Evolutionary conservation across 2,329 filamentous ascomycete genomes (phyloP).

Genomic region (Phialocephala subalpina): DNA sequence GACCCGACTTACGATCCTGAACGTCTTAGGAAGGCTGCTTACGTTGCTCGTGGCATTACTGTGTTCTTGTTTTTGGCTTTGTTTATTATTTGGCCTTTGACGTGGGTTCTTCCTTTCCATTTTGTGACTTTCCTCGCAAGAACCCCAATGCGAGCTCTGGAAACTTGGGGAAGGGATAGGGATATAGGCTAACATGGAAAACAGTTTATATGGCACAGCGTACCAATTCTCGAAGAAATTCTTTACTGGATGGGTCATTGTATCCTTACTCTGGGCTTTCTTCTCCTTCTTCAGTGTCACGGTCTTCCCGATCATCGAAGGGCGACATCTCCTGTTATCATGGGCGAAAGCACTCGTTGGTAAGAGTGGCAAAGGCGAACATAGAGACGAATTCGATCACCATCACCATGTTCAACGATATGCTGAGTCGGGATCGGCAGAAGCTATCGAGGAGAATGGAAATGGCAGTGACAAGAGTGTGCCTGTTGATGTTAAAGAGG

Average conservation of each 20-base stretch:
- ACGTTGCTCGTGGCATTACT: slow-evolving; percentile 19
- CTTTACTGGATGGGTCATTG: slow-evolving; percentile 23
- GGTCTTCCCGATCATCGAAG: slow-evolving; percentile 19
- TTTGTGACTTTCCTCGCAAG: not conserved
- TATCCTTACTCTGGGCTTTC: slow-evolving; percentile 20
- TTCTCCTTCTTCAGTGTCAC: slow-evolving; percentile 24
- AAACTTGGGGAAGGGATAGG: not conserved
- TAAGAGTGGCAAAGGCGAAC: slow-evolving; percentile 1
- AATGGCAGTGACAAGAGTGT: not conserved
- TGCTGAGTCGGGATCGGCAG: not conserved
- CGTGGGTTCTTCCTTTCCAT: slow-evolving; percentile 6
- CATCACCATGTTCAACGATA: slow-evolving; percentile 15
- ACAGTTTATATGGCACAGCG: slow-evolving; percentile 18
- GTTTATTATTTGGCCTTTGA: slow-evolving; percentile 25
- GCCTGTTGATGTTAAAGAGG: not conserved
- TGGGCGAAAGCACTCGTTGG: slow-evolving; percentile 17
- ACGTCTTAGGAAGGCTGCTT: slow-evolving; percentile 18
- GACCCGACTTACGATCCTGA: slow-evolving; percentile 24
- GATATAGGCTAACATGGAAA: not conserved
- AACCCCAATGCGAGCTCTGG: not conserved
- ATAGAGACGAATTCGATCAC: slow-evolving; percentile 23
- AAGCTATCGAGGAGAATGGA: slow-evolving; percentile 4
- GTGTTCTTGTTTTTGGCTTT: slow-evolving; percentile 22
- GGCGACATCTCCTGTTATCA: slow-evolving; percentile 15
- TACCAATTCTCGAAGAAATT: slow-evolving; percentile 21